These are phyloP conservation scores for Pseudognaphalium luteoalbum DNA, from an alignment of 129 eudicot species.

Conservation along the genomic window DNA sequence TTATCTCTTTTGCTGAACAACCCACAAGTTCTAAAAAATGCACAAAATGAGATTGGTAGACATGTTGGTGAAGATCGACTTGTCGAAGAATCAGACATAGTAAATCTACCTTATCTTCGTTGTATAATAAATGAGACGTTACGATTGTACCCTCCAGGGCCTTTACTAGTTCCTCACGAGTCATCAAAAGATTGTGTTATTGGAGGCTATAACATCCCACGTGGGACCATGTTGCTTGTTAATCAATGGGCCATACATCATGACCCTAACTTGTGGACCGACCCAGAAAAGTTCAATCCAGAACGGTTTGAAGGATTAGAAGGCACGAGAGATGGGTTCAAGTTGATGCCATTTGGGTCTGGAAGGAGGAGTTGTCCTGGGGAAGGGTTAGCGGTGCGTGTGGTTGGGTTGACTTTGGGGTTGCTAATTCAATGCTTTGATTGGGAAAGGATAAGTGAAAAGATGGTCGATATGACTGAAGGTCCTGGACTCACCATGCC, in stretches of 20 bases:
- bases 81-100: slow-evolving; percentile 41
- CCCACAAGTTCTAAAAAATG: slow-evolving; percentile 37
- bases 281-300: slow-evolving; percentile 46
- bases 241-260: slow-evolving; percentile 60
- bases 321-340: slow-evolving; percentile 42
- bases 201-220: slow-evolving; percentile 43
- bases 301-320: slow-evolving; percentile 51
- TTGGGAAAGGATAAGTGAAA: slow-evolving; percentile 54
- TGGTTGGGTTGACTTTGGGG: slow-evolving; percentile 55
- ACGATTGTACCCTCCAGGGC: slow-evolving; percentile 40
- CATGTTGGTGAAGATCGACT: slow-evolving; percentile 27
- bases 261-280: slow-evolving; percentile 48
- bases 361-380: slow-evolving; percentile 90
- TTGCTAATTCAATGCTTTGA: slow-evolving; percentile 67
- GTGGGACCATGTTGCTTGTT: slow-evolving; percentile 43
- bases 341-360: slow-evolving; percentile 66
- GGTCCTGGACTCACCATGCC: slow-evolving; percentile 45
- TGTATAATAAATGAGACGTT: slow-evolving; percentile 46
- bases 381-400: slow-evolving; percentile 55
- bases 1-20: slow-evolving; percentile 46
- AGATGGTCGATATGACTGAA: slow-evolving; percentile 58
- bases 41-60: slow-evolving; percentile 38
- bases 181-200: slow-evolving; percentile 41
- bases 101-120: slow-evolving; percentile 42
- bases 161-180: slow-evolving; percentile 42